Conservation (phyloP, 257 asterid genomes). For the Solanum clarkiae region DNA sequence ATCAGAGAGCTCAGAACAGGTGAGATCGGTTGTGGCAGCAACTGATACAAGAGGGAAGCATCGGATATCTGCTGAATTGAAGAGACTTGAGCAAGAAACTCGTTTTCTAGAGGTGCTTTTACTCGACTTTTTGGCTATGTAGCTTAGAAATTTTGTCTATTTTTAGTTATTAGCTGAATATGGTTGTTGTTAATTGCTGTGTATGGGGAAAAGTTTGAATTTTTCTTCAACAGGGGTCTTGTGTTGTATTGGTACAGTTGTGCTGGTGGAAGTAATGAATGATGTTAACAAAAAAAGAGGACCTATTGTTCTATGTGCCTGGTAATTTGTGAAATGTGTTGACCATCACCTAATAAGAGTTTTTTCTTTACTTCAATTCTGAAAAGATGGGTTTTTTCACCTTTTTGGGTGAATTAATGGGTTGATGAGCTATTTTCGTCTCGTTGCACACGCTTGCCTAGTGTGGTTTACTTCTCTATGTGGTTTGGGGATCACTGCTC, state of each 20-base stretch:
- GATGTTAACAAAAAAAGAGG: background rate
- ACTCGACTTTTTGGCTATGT: background rate
- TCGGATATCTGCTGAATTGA: slow-evolving; percentile 80
- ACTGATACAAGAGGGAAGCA: slow-evolving; percentile 84
- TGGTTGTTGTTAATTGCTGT: background rate
- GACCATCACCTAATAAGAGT: background rate
- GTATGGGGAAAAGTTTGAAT: slow-evolving; percentile 2
- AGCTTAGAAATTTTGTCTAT: background rate
- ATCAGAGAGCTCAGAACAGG: slow-evolving; percentile 50
- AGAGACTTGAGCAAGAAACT: slow-evolving; percentile 91
- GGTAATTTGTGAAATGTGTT: background rate
- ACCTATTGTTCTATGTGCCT: background rate
- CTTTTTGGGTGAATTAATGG: background rate
- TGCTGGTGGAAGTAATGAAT: background rate
- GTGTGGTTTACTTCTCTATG: background rate
- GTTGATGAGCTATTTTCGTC: background rate
- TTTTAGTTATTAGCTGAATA: background rate
- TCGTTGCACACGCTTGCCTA: accelerated
- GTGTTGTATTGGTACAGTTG: background rate
- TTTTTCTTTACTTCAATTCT: background rate
- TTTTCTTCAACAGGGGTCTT: background rate
- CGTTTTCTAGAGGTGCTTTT: slow-evolving; percentile 72
- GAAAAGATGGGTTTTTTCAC: background rate
- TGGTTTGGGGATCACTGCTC: background rate
- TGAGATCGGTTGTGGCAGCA: slow-evolving; percentile 38